Base-by-base conservation (phyloP, 257 asterid species). In the Ballota nigra region DNA sequence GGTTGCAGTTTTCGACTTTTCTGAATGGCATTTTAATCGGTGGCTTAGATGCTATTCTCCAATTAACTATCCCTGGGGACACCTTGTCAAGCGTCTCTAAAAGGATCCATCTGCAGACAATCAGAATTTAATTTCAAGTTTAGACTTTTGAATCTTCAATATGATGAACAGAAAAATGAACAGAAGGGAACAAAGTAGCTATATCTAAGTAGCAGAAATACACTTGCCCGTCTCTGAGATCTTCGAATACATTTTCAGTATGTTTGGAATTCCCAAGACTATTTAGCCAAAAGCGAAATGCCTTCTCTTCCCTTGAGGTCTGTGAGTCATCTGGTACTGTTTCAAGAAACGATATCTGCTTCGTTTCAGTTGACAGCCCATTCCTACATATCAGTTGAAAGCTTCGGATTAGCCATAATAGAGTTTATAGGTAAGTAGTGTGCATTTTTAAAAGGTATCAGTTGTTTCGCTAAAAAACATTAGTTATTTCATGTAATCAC, bases 1-100 rank as follows among this genome's bases (percentile, higher is more conserved):
- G 99, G 83, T 94, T 94, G 88, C 97, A 92, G 47, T 92, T 92
- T 80, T 92, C 98, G 47, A 92, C 98, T 88, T 92, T 90, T 67
- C 91, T 80, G 79, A 92, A 92, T 66, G 97, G 99, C 99, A 88
- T 89, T 81, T 88, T 86, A 63, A 94, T 91, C 57, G 99, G 99
- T 77, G 99, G 99, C 81, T 85, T 89, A 33, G 96, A 84, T 71
- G 98, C 89, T 20, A 88, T 80, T 85, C 88, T 94, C 99, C 98
- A 94, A 57, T 91, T 89, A 45, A 94, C 99, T 38, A 85, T 91
- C 76, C 98, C 93, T 10, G 96, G 92, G 15, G 96, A 91, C 68
- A 89, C 86, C 84, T 89, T 94, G 77, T 94, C 99, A 43, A 94
- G 97, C 11, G 97, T 74, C 85, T 89, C 95, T 69, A 94, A 79